Percentiles rank a stretch among this genome's conserved stretches.
These are phyloP conservation scores for Oropetium thomaeum DNA, from an alignment of 176 grass and related monocot species.

Conservation along the genomic window DNA sequence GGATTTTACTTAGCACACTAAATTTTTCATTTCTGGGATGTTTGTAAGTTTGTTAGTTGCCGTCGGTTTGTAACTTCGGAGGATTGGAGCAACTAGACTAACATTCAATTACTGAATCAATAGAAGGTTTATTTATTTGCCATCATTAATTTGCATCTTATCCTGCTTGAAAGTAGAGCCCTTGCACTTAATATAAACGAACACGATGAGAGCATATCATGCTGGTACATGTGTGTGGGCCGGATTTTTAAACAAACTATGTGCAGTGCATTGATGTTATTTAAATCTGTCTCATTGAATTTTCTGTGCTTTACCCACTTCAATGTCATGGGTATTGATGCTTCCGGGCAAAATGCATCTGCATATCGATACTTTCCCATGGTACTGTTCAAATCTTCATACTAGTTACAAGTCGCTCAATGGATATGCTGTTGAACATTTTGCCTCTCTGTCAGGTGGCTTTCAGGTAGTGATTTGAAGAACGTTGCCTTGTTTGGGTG, in stretches of 20 bases:
- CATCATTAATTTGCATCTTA: neutral
- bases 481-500: conserved; percentile 65
- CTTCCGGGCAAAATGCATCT: neutral
- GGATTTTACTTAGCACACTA: neutral
- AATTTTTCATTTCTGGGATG: neutral
- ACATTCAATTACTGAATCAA: neutral
- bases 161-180: neutral
- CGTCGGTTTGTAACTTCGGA: neutral
- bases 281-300: neutral
- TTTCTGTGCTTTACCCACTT: neutral
- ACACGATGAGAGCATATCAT: neutral
- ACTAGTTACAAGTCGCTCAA: neutral
- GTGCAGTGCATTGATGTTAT: neutral
- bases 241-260: neutral
- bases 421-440: conserved; percentile 4
- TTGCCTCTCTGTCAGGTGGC: conserved; percentile 43
- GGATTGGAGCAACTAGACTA: neutral
- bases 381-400: neutral
- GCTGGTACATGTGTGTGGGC: neutral
- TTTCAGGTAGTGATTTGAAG: conserved; percentile 77
- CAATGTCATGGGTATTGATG: neutral
- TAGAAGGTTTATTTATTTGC: neutral
- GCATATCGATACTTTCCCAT: neutral
- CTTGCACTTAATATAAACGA: neutral
- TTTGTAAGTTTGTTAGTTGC: neutral